Base-by-base conservation (phyloP, 2,329 filamentous ascomycete species). In the Clonostachys byssicola region DNA sequence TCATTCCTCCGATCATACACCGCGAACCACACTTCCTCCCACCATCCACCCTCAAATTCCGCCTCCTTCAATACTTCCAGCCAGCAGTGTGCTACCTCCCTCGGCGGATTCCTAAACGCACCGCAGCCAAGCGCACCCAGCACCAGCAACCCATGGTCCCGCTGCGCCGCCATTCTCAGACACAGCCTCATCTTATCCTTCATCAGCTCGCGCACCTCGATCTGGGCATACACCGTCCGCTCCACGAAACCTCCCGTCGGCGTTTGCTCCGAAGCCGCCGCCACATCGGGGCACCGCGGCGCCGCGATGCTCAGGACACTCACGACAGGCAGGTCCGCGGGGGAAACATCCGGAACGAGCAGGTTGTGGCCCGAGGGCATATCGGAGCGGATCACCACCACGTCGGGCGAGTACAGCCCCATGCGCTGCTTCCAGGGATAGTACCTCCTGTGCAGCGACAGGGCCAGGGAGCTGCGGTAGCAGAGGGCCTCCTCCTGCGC, bases 401-500 rank as follows among this genome's bases (percentile, higher is more conserved):
- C 78, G 10, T 72, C 72, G 0, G 81, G 82, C 0, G 80, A 77
- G 62, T 86, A 86, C 34, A 87, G 63, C 1, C 71, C 77, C 47
- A 72, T 72, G 6, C 70, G 63, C 13, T 70, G 62, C 23, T 65
- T 64, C 49, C 80, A 68, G 0, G 81, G 81, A 57, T 86, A 86
- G 56, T 75, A 75, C 14, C 58, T 52, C 18, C 57, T 53, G 48
- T 72, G 64, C 1, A 82, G 65, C n/a, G 74, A 75, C 33, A 72
- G 57, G 23, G 63, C 73, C 8, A 83, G 72, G 1, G 78, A 77
- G 40, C 74, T 80, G 40, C 84, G 77, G 58, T 82, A 84, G 64
- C 83, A 88, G 7, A 89, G 71, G 3, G 78, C 75, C 66, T 89
- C 85, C 64, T 89, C 85, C 61, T 89, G 85, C 0, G 85, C 84